Evolutionary conservation across 768 basidiomycete genomes (phyloP).

Genomic region (Sarcomyxa edulis): DNA sequence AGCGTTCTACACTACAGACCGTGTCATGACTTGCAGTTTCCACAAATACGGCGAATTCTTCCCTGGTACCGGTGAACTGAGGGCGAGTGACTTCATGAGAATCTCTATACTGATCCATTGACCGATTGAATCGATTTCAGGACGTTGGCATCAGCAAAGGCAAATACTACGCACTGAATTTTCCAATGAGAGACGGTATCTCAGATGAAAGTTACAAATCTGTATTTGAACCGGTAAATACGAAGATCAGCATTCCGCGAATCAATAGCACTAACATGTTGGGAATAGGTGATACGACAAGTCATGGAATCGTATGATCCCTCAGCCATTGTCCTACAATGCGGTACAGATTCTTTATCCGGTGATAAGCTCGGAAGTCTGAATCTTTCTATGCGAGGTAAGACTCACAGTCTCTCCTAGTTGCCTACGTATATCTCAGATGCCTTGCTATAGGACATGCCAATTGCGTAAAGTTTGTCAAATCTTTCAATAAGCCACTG

Average conservation of each 20-base stretch:
- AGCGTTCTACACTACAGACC: constrained; percentile 95
- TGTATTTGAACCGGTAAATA: constrained; percentile 87
- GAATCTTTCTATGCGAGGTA: constrained; percentile 82
- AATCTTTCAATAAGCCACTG: constrained; percentile 76
- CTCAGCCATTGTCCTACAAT: constrained; percentile 85
- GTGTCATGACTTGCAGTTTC: constrained; percentile 96
- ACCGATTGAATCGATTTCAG: constrained; percentile 52
- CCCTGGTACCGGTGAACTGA: constrained; percentile 62
- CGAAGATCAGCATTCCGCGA: constrained; percentile 1
- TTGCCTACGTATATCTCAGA: neutral
- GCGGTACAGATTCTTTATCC: constrained; percentile 92
- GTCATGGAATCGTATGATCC: constrained; percentile 85
- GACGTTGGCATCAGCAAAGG: constrained; percentile 86
- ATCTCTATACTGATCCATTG: constrained; percentile 46
- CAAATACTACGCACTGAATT: constrained; percentile 85
- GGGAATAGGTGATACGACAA: constrained; percentile 71
- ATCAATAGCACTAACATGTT: constrained; percentile 2
- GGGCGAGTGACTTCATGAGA: constrained; percentile 4
- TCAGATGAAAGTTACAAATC: constrained; percentile 83
- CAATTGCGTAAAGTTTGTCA: constrained; percentile 82
- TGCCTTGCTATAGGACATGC: constrained; percentile 61
- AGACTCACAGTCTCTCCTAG: neutral
- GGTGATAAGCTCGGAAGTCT: constrained; percentile 96
- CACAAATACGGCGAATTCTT: constrained; percentile 98
- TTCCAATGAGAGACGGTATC: constrained; percentile 91